Base-by-base conservation (phyloP, 768 basidiomycete species). In the Rubroboletus satanas region DNA sequence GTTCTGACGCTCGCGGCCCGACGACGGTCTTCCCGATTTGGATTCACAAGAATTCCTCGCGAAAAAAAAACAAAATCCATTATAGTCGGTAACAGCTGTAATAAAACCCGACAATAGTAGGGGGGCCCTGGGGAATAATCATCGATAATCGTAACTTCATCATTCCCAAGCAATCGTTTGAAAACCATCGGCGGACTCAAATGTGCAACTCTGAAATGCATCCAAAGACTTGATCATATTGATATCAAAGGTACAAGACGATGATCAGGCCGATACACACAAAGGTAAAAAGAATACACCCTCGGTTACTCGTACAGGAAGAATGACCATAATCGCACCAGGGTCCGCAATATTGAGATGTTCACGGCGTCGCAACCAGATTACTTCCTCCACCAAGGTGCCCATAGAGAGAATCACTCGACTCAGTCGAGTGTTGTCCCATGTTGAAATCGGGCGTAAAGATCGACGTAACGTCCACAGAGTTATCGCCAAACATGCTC, bases 401-500 rank as follows among this genome's bases (percentile, higher is more conserved):
- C 7, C 62, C 60, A n/a, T 72, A 72, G 1, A 71, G 39, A 12
- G 62, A 31, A 17, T 72, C 71, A 37, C 50, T 60, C 43, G 67
- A 57, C 33, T 71, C 71, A 31, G 50, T 45, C 38, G 59, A 54
- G 51, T 62, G 63, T 17, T 56, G 62, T n/a, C 65, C 65, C 60
- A 72, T 62, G 32, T 47, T 42, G 42, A 71, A 72, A 55, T 71
- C 71, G 35, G 69, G 38, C 15, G 61, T 38, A 45, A 75, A 73
- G 18, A 74, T 62, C 37, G 73, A 60, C 6, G 66, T 57, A 47
- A 75, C 67, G 44, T 76, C 67, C 36, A 80, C 73, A 7, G 68
- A 61, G 5, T 46, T 52, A 3, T 78, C 83, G 59, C 76, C 77
- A 55, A 87, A 82, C 65, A 87, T 73, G 57, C 78, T 76, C 75